Evolutionary conservation across 2,329 filamentous ascomycete species (phyloP).

Genomic region (Neonectria ditissima): DNA sequence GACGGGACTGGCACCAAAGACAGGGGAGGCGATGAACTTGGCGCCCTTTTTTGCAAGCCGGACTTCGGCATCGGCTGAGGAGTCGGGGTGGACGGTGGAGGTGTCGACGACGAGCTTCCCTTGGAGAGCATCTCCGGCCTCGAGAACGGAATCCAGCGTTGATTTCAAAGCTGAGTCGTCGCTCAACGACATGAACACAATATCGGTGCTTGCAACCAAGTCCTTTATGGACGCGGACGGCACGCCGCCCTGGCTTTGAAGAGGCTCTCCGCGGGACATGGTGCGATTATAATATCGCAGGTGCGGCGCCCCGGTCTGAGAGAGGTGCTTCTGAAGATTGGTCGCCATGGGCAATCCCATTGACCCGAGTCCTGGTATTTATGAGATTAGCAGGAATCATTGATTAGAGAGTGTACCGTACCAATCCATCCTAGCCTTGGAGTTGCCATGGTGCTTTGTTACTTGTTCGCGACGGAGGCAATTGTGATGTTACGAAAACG

Average conservation of each 20-base stretch:
- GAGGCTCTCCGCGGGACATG: conserved; percentile 55
- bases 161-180: conserved; percentile 55
- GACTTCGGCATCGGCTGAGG: conserved; percentile 47
- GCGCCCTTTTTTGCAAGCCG: conserved; percentile 47
- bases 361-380: conserved; percentile 58
- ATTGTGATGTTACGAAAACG: neutral
- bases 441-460: conserved; percentile 16
- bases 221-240: conserved; percentile 37
- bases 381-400: neutral
- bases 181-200: conserved; percentile 57
- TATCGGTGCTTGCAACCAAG: conserved; percentile 47
- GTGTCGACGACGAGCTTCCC: conserved; percentile 62
- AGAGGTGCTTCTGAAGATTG: conserved; percentile 60
- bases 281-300: conserved; percentile 61
- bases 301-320: conserved; percentile 28
- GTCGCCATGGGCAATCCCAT: conserved; percentile 64
- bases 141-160: conserved; percentile 48
- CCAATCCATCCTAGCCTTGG: conserved; percentile 30
- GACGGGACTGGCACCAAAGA: conserved; percentile 64
- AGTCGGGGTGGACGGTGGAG: conserved; percentile 62
- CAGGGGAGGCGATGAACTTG: conserved; percentile 58
- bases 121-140: conserved; percentile 35
- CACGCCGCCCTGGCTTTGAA: conserved; percentile 46
- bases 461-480: neutral
- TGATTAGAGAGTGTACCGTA: neutral